A percentile compares a stretch with the other conserved stretches of the same genome.
phyloP scores from a whole-genome alignment of 2,329 filamentous ascomycete genomes.

The Xenoacremonium recifei region DNA sequence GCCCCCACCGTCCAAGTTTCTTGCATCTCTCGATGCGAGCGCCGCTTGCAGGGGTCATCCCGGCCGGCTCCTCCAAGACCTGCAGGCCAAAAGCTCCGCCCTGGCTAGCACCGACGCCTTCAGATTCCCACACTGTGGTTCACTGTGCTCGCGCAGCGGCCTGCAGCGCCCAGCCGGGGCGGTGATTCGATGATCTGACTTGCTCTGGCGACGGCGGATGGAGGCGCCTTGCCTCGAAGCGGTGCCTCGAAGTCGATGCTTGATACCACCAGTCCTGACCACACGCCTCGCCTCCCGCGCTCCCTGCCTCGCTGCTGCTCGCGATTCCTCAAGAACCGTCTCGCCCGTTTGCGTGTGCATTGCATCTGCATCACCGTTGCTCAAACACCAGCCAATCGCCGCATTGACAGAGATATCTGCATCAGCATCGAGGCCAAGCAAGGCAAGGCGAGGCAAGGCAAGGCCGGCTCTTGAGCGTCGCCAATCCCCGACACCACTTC shows the following conservation, averaged over 20 bases:
- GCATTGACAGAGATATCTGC: too few relatives aligned
- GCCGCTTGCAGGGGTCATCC: not conserved
- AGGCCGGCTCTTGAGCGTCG: not conserved
- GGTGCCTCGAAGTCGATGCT: too few relatives aligned
- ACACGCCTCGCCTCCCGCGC: not conserved
- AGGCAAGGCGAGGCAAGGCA: too few relatives aligned
- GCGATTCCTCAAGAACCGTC: not conserved
- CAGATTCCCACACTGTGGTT: not conserved
- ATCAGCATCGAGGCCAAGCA: too few relatives aligned
- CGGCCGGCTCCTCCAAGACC: not conserved
- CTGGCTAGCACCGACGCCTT: not conserved
- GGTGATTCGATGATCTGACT: slow-evolving; percentile 22
- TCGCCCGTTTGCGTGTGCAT: too few relatives aligned
- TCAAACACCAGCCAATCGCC: not conserved
- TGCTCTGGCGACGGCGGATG: slow-evolving; percentile 2
- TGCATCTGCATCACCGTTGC: not conserved
- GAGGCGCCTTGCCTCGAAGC: too few relatives aligned
- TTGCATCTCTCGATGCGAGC: too few relatives aligned
- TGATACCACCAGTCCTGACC: too few relatives aligned
- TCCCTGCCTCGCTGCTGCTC: not conserved
- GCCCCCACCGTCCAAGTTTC: too few relatives aligned
- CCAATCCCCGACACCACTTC: not conserved
- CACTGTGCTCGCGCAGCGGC: not conserved
- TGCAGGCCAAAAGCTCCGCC: not conserved
- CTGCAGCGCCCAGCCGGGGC: not conserved